These are phyloP conservation scores for Cyclanthera cordifolia DNA, from an alignment of 306 rosid species.

Conservation along the genomic window DNA sequence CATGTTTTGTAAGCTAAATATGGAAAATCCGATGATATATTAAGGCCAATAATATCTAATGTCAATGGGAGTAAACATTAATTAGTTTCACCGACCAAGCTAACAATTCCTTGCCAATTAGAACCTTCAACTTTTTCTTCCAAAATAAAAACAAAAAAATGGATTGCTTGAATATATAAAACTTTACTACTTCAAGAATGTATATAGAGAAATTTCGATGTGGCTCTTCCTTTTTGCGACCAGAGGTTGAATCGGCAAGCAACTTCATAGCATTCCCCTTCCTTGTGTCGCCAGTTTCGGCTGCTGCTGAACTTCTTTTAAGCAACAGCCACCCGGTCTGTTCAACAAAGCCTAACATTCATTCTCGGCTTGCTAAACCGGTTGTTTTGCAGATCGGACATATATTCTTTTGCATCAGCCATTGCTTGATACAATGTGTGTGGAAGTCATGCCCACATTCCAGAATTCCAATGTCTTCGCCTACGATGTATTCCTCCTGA, in stretches of 20 bases:
- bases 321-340: background rate
- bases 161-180: constrained; percentile 7
- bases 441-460: constrained; percentile 89
- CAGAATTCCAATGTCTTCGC: constrained; percentile 55
- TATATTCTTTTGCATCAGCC: constrained; percentile 80
- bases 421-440: constrained; percentile 54
- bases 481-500: constrained; percentile 70
- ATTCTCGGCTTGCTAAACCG: constrained; percentile 50
- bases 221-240: background rate
- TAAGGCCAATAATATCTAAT: constrained; percentile 10
- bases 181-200: constrained; percentile 11
- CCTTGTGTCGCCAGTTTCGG: too few species aligned
- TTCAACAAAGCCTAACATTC: background rate
- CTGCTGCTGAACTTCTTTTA: background rate
- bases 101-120: constrained; percentile 13
- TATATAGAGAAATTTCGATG: constrained; percentile 3
- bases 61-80: constrained; percentile 15
- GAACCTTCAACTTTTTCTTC: constrained; percentile 10
- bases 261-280: background rate
- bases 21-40: constrained; percentile 8
- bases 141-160: constrained; percentile 2
- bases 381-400: constrained; percentile 94
- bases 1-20: background rate
- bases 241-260: background rate
- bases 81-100: constrained; percentile 11